These are phyloP conservation scores for Linum tenue DNA, from an alignment of 345 rosid genomes.

Conservation along the genomic window DNA sequence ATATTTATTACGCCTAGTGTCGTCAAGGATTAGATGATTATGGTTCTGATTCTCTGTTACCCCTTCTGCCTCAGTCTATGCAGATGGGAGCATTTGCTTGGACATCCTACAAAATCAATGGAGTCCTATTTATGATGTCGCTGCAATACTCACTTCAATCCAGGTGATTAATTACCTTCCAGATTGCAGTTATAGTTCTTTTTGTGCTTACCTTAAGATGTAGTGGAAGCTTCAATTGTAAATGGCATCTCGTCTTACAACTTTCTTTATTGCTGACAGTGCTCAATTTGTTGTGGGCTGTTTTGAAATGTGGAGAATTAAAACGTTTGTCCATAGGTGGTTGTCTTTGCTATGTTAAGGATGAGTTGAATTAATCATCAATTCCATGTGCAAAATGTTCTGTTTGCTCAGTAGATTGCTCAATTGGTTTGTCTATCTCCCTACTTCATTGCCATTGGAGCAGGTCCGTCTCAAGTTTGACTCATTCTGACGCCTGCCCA, in stretches of 20 bases:
- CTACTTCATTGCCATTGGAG: too few relatives aligned
- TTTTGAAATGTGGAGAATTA: not conserved
- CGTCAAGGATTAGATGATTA: too few relatives aligned
- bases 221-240: too few relatives aligned
- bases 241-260: not conserved
- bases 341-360: too few relatives aligned
- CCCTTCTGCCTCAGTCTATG: slow-evolving; percentile 50
- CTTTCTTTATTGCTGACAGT: not conserved
- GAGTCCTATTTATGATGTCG: slow-evolving; percentile 80
- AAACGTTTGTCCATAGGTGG: too few relatives aligned
- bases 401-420: too few relatives aligned
- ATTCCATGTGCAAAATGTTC: too few relatives aligned
- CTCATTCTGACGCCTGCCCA: too few relatives aligned
- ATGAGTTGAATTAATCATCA: too few relatives aligned
- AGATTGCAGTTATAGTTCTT: not conserved
- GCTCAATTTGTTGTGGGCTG: not conserved
- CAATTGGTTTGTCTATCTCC: too few relatives aligned
- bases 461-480: too few relatives aligned
- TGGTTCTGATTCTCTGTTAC: slow-evolving; percentile 7
- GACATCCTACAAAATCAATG: slow-evolving; percentile 82
- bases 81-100: slow-evolving; percentile 90
- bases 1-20: not conserved
- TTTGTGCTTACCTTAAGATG: not conserved
- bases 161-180: slow-evolving; percentile 35
- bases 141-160: slow-evolving; percentile 73